Evolutionary conservation across 2,329 filamentous ascomycete species (phyloP).

Genomic region (Domatiomyces globalis): DNA sequence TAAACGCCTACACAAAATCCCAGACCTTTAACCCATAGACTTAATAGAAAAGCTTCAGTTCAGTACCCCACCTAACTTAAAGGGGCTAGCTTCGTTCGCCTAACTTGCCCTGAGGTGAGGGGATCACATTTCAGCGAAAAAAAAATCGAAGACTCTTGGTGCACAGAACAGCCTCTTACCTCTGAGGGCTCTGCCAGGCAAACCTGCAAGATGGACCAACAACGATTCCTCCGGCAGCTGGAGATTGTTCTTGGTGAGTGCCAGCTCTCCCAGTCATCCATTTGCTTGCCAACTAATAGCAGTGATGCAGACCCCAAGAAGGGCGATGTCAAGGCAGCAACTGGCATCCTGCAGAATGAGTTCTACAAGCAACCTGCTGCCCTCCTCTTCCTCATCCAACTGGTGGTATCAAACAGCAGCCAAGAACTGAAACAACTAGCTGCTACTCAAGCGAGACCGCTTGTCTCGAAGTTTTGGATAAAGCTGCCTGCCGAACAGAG

Average conservation of each 20-base stretch:
- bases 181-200: background rate
- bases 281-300: background rate
- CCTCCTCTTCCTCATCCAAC: slow-evolving; percentile 72
- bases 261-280: slow-evolving; percentile 35
- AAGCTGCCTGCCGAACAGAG: slow-evolving; percentile 62
- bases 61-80: background rate
- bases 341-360: slow-evolving; percentile 76
- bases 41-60: background rate
- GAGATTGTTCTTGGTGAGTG: slow-evolving; percentile 67
- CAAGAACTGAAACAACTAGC: slow-evolving; percentile 71
- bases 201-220: slow-evolving; percentile 51
- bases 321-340: slow-evolving; percentile 76
- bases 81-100: background rate
- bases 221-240: slow-evolving; percentile 73
- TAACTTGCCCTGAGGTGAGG: background rate
- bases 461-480: slow-evolving; percentile 77
- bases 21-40: too few relatives aligned
- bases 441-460: slow-evolving; percentile 72
- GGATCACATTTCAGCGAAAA: background rate
- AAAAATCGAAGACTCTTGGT: background rate
- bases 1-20: too few relatives aligned
- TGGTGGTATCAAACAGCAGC: slow-evolving; percentile 63
- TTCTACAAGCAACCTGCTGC: slow-evolving; percentile 80
- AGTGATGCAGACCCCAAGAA: slow-evolving; percentile 47
- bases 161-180: background rate